Base-by-base conservation (phyloP, 169 alveolate genomes). In the Babesia bigemina region DNA sequence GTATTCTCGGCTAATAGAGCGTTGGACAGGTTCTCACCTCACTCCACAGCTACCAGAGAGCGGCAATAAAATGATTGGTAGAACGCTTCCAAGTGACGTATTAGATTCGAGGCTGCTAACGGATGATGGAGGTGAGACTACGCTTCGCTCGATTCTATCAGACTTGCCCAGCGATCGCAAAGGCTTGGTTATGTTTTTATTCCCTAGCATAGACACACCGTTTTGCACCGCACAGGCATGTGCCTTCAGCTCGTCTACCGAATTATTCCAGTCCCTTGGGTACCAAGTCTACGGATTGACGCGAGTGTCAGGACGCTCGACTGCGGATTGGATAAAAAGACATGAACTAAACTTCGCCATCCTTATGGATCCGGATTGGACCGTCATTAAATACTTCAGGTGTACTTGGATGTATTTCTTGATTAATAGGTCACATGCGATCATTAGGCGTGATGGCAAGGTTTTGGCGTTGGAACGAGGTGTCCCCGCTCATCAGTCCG, bases 221-320 rank as follows among this genome's bases (percentile, higher is more conserved):
- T 82, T 79, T 10, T 90, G 94, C 42, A 90, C 92, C 7, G 71
- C 83, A 44, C 94, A 90, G 78, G 94, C 94, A 33, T 67, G 89
- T 24, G 42, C 67, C 22, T 90, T 86, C 47, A 78, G 79, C 33
- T 62, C 67, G 33, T 77, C 70, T 33, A 57, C 26, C 60, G 61
- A 70, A n/a, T 58, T 70, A 17, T 72, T 90, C 56, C 74, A 61
- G 8, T 50, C 52, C 22, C 67, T 70, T 45, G 91, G 89, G 39
- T 90, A 90, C 63, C 91, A 86, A 19, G 77, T 90, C 24, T 90
- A 85, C 75, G 92, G 91, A 7, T 76, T 84, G 63, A 71, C 90
- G 19, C 61, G 90, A 36, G 63, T 61, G 47, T 69, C 48, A 3
- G 76, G 72, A 42, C 86, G 70, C 44, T 19, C 74, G 11, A 78